Percentiles rank a stretch among this genome's conserved stretches.
Conservation (phyloP, 192 early-diverging fungal species). For the Rhizophagus sp. region DNA sequence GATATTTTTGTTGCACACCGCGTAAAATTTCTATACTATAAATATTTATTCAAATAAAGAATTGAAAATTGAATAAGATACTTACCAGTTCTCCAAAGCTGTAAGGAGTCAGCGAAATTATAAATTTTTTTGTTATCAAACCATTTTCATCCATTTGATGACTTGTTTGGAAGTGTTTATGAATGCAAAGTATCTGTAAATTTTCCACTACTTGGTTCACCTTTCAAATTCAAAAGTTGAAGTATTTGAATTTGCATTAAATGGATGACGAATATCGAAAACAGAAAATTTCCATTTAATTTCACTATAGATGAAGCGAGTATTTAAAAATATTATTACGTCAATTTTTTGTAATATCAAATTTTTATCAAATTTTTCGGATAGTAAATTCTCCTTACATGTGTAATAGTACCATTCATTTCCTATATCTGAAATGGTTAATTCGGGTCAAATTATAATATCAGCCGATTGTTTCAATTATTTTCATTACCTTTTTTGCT, state of each 20-base stretch:
- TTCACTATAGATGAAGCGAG: not conserved
- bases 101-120: conserved; percentile 1
- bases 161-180: not conserved
- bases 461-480: too few relatives aligned
- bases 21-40: not conserved
- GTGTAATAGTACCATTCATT: not conserved
- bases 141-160: not conserved
- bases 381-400: not conserved
- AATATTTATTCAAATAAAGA: too few relatives aligned
- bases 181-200: conserved; percentile 18
- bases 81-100: conserved; percentile 16
- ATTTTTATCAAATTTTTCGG: not conserved
- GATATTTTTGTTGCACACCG: not conserved
- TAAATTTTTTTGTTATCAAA: not conserved
- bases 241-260: not conserved
- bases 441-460: too few relatives aligned
- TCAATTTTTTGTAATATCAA: not conserved
- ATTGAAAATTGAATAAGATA: not conserved
- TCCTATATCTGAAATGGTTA: not conserved
- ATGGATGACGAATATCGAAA: not conserved
- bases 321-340: not conserved
- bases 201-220: not conserved
- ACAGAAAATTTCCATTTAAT: conserved; percentile 1
- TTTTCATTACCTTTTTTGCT: too few relatives aligned
- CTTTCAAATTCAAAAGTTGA: not conserved